Evolutionary conservation across 768 basidiomycete genomes (phyloP), one percentile per base, ranked within the genome.

Genomic region (Pisolithus albus): DNA sequence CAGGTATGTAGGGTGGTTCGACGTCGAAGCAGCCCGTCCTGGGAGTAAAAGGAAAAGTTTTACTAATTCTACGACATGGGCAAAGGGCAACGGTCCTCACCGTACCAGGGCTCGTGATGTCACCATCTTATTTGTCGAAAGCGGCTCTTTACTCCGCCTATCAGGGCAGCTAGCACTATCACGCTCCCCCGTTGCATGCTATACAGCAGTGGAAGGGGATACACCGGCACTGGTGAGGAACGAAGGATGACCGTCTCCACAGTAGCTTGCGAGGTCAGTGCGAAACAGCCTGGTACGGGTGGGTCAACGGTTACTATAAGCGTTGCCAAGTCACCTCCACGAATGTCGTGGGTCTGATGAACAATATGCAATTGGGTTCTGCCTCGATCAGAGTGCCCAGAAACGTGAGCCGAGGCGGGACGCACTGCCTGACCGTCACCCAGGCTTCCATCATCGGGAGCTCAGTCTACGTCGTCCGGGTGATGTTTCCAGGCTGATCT

Each of bases 401-500:
- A 41, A 18, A 21, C 40, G 21, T 42, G 41, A 21, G n/a, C 19
- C 4, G 13, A 19, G 41, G 41, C 41, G 19, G 23, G 41, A 24
- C 19, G 41, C 41, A 42, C 18, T 42, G 41, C 19, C 41, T 21
- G 41, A 13, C 21, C 5, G 13, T 34, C 13, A 34, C 34, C 13
- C 13, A 15, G 34, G 34, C 13, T 34, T 15, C 34, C 34, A 34
- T 3, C 34, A 13, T 34, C 34, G 21, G 41, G 21, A 23, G 16
- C 16, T 10, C 26, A 24, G 43, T 54, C 46, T 49, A 44, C 51
- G 65, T 67, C 56, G 55, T 55, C 63, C 56, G 63, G 64, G 43
- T 45, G 43, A 43, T 41, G 39, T 18, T 41, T 41, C 40, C 18
- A 19, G 11, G 40, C n/a, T 18, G 40, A 41, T 24, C 26, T 24